Conservation (phyloP, 345 rosid genomes). For the Brassica carinata region DNA sequence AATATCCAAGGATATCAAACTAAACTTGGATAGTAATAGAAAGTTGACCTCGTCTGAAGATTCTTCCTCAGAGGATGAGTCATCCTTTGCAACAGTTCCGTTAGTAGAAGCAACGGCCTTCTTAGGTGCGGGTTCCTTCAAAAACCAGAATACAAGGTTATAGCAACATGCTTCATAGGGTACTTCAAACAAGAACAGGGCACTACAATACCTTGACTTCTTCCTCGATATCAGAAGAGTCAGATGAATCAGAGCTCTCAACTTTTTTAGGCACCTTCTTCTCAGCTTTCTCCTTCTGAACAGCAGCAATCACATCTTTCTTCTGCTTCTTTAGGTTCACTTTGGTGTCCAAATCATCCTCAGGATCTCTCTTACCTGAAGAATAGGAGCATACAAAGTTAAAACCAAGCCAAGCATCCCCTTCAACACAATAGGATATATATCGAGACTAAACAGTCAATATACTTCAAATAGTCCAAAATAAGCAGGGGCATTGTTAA, state of each 20-base stretch:
- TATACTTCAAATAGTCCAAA: not conserved
- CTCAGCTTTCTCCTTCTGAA: conserved; percentile 50
- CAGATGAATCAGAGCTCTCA: conserved; percentile 49
- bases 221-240: conserved; percentile 66
- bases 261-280: conserved; percentile 53
- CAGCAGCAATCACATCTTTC: conserved; percentile 51
- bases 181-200: not conserved
- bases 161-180: not conserved
- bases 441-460: not conserved
- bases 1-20: not conserved
- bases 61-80: conserved; percentile 50
- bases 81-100: conserved; percentile 46
- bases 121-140: conserved; percentile 45
- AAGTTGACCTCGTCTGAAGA: conserved; percentile 44
- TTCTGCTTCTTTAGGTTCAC: conserved; percentile 70
- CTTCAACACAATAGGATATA: not conserved
- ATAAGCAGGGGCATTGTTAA: too few relatives aligned
- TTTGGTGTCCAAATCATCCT: conserved; percentile 51
- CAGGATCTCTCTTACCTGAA: conserved; percentile 75
- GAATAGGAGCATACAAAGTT: not conserved
- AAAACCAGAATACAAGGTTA: not conserved
- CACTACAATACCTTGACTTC: conserved; percentile 48
- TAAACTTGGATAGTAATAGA: not conserved
- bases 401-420: not conserved
- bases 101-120: conserved; percentile 48